phyloP scores from a whole-genome alignment of 2,329 filamentous ascomycete species.

The Talaromyces marneffei region DNA sequence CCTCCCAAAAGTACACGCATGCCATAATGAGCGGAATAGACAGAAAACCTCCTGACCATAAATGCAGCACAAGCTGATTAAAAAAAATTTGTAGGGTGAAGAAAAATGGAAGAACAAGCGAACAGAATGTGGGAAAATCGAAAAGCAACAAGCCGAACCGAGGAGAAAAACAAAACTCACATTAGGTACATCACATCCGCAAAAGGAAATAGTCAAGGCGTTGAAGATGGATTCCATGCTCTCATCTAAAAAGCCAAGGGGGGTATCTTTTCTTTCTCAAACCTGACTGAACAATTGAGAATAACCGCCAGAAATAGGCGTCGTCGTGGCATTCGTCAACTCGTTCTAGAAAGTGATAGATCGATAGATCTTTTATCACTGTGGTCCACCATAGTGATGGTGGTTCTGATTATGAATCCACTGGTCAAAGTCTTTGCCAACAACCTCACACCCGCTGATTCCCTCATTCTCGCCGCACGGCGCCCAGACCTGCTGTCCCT shows the following conservation, averaged over 20 bases:
- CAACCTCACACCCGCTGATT: constrained; percentile 21
- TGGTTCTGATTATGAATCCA: constrained; percentile 32
- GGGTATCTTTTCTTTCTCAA: constrained; percentile 8
- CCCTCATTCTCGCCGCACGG: background rate
- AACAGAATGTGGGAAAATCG: background rate
- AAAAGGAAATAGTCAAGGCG: background rate
- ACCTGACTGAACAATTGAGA: constrained; percentile 1
- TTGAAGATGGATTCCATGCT: constrained; percentile 9
- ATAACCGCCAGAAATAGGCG: background rate
- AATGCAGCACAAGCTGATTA: constrained; percentile 1
- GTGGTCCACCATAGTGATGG: constrained; percentile 3
- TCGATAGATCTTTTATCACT: background rate
- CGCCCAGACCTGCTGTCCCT: constrained; percentile 29
- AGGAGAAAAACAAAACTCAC: background rate
- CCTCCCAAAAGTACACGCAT: background rate
- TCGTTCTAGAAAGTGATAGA: background rate
- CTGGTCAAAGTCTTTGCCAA: constrained; percentile 42
- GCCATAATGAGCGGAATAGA: constrained; percentile 2
- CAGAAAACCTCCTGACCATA: constrained; percentile 4
- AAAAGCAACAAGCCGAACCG: background rate
- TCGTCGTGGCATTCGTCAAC: constrained; percentile 1
- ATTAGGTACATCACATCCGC: background rate
- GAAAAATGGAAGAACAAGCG: background rate
- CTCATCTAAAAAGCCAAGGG: constrained; percentile 9
- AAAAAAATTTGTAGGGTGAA: background rate